These are phyloP conservation scores for Aspergillus udagawae DNA, from an alignment of 2,329 filamentous ascomycete genomes.

Conservation along the genomic window DNA sequence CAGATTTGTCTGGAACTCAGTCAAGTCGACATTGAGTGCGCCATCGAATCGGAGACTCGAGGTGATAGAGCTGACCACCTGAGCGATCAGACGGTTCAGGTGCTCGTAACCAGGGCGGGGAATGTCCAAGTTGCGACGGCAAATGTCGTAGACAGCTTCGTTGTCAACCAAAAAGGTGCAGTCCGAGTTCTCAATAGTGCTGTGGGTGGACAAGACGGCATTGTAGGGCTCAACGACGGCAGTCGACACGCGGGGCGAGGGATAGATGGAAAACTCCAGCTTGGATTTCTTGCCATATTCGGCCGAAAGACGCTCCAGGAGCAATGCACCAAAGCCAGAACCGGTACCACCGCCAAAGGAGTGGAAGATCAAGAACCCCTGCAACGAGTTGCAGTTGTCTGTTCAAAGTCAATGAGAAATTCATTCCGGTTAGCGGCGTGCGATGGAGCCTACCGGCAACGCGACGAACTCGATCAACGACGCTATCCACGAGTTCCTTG, in stretches of 20 bases:
- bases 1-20: slow-evolving; percentile 67
- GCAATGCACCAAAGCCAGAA: slow-evolving; percentile 62
- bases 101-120: slow-evolving; percentile 62
- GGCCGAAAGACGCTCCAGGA: slow-evolving; percentile 60
- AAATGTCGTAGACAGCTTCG: slow-evolving; percentile 66
- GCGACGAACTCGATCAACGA: slow-evolving; percentile 61
- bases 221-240: slow-evolving; percentile 69
- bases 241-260: slow-evolving; percentile 60
- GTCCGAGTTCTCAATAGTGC: slow-evolving; percentile 65
- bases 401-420: slow-evolving; percentile 8
- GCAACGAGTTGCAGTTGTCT: slow-evolving; percentile 64
- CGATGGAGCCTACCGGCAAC: slow-evolving; percentile 50
- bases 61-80: slow-evolving; percentile 65
- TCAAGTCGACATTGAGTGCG: slow-evolving; percentile 63
- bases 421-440: slow-evolving; percentile 10
- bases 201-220: slow-evolving; percentile 52
- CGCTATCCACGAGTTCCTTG: slow-evolving; percentile 62
- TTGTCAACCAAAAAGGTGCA: slow-evolving; percentile 68
- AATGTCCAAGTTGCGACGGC: slow-evolving; percentile 61
- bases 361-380: slow-evolving; percentile 66
- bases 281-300: slow-evolving; percentile 67
- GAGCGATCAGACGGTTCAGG: slow-evolving; percentile 62
- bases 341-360: slow-evolving; percentile 66
- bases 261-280: slow-evolving; percentile 64
- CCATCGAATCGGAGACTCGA: slow-evolving; percentile 63